Evolutionary conservation across 768 basidiomycete species (phyloP).

Genomic region (Mycena belliarum): DNA sequence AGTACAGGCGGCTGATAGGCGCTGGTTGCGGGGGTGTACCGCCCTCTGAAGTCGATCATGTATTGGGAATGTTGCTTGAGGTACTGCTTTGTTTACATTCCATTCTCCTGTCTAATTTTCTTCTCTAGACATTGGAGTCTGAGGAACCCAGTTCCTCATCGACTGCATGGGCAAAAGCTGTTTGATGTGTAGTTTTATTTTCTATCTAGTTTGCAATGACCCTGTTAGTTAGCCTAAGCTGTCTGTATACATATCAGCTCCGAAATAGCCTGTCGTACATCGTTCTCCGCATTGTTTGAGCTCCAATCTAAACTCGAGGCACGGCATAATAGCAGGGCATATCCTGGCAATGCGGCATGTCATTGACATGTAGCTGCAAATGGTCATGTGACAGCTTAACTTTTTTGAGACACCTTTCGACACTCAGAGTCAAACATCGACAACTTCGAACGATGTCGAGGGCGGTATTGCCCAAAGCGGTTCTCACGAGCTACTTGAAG

Average conservation of each 20-base stretch:
- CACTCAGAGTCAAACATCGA: no score
- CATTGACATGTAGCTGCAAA: neutral
- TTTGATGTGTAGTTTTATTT: slow-evolving; percentile 11
- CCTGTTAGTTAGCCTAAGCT: slow-evolving; percentile 7
- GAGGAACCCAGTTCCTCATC: slow-evolving; percentile 74
- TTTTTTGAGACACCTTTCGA: no score
- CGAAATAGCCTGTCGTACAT: no score
- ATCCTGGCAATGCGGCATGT: no score
- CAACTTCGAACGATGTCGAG: neutral
- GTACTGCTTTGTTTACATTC: slow-evolving; percentile 34
- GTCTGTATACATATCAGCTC: slow-evolving; percentile 5
- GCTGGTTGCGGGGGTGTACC: slow-evolving; percentile 88
- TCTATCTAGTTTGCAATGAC: slow-evolving; percentile 15
- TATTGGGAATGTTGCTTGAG: slow-evolving; percentile 84
- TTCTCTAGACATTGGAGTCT: slow-evolving; percentile 70
- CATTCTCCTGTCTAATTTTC: slow-evolving; percentile 5
- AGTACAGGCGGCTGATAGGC: slow-evolving; percentile 87
- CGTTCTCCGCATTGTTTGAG: no score
- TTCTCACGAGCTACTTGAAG: slow-evolving; percentile 2
- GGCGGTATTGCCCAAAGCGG: slow-evolving; percentile 17
- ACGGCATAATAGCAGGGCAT: no score
- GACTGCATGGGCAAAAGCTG: slow-evolving; percentile 39
- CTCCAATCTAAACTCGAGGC: no score
- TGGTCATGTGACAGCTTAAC: neutral
- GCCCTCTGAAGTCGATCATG: slow-evolving; percentile 84